Conservation (phyloP, 2,329 filamentous ascomycete genomes). For the Saccharata proteae region DNA sequence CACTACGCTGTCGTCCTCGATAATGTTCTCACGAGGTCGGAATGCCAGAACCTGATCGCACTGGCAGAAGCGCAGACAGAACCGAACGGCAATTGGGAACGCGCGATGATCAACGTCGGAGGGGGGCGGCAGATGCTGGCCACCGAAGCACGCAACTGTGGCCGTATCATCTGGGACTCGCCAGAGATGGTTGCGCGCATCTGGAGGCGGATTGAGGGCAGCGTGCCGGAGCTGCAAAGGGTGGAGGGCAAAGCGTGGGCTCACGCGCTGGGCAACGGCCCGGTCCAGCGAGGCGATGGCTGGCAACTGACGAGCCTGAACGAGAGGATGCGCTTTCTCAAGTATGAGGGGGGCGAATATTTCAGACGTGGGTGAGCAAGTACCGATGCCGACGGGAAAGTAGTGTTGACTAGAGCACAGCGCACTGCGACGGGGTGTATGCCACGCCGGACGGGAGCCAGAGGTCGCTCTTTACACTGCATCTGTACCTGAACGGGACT, state of each 20-base stretch:
- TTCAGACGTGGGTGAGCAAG: constrained; percentile 40
- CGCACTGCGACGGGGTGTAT: constrained; percentile 58
- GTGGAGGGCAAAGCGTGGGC: constrained; percentile 18
- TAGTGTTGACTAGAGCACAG: constrained; percentile 19
- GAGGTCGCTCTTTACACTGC: constrained; percentile 41
- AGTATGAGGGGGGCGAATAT: constrained; percentile 59
- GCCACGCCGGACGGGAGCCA: constrained; percentile 41
- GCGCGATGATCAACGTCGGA: constrained; percentile 57
- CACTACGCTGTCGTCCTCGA: constrained; percentile 52
- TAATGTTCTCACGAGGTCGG: constrained; percentile 47
- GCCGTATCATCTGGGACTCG: constrained; percentile 66
- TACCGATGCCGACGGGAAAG: background rate
- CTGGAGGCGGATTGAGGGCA: constrained; percentile 43
- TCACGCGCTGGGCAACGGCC: constrained; percentile 5
- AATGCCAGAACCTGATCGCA: constrained; percentile 39
- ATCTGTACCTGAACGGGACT: constrained; percentile 42
- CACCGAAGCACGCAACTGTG: constrained; percentile 52
- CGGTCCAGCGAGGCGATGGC: constrained; percentile 29
- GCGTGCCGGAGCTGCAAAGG: constrained; percentile 27
- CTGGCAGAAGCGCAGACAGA: constrained; percentile 18
- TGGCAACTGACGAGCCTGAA: constrained; percentile 46
- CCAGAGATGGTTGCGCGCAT: constrained; percentile 49
- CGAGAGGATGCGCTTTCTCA: constrained; percentile 62
- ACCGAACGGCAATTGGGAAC: constrained; percentile 41
- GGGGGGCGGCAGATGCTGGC: constrained; percentile 46